These are phyloP conservation scores for Alternaria brassicicola DNA, from an alignment of 2,329 filamentous ascomycete genomes.

Conservation along the genomic window DNA sequence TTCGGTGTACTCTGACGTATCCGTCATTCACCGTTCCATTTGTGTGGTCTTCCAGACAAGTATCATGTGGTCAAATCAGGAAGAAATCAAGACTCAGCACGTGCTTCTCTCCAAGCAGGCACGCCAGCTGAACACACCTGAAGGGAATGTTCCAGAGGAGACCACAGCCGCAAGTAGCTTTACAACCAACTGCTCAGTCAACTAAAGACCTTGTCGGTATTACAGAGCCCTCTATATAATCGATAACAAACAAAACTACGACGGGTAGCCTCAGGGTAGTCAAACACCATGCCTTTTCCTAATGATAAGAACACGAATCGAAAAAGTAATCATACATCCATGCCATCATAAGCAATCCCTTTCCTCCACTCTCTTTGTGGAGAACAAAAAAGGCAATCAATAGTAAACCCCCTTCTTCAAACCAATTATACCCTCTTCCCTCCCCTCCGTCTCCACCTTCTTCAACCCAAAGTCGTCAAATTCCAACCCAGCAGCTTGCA, in stretches of 20 bases:
- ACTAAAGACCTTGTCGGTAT: neutral
- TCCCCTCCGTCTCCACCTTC: slow-evolving; percentile 25
- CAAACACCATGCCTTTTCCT: neutral
- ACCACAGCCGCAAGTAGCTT: too few relatives aligned
- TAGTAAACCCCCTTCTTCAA: slow-evolving; percentile 40
- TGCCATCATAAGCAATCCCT: neutral
- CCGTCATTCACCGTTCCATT: too few relatives aligned
- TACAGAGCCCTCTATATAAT: neutral
- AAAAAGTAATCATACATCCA: neutral
- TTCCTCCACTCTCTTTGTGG: neutral
- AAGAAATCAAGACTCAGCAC: too few relatives aligned
- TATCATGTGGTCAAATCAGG: too few relatives aligned
- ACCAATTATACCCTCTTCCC: slow-evolving; percentile 43
- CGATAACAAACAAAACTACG: neutral
- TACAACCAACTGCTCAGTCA: neutral
- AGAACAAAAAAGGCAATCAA: slow-evolving; percentile 10
- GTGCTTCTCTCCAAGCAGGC: too few relatives aligned
- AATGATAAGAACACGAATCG: neutral
- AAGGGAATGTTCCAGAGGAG: too few relatives aligned
- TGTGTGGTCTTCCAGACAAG: too few relatives aligned
- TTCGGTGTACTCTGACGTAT: too few relatives aligned
- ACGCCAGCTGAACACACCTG: too few relatives aligned
- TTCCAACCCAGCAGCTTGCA: slow-evolving; percentile 34
- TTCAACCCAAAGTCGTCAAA: slow-evolving; percentile 28
- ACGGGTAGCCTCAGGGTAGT: neutral